A percentile compares a stretch with the other conserved stretches of the same genome.
Conservation (phyloP, 2,329 filamentous ascomycete species). For the Pseudocercospora pini-densiflorae region DNA sequence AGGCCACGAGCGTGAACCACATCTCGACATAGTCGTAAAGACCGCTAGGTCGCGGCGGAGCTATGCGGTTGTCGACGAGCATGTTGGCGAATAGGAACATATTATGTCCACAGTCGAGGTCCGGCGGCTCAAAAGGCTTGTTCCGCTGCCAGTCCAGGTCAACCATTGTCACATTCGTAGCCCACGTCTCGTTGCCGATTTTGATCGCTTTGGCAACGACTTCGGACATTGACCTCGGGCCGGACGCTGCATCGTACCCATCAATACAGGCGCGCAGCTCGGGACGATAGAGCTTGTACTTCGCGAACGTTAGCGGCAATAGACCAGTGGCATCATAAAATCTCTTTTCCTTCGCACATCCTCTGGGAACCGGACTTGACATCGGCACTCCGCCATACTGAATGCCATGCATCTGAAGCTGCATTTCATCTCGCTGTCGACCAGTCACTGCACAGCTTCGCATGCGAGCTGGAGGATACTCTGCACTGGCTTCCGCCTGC, state of each 20-base stretch:
- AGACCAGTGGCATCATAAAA: slow-evolving; percentile 18
- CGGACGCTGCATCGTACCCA: slow-evolving; percentile 9
- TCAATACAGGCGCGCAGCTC: background rate
- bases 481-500: slow-evolving; percentile 8
- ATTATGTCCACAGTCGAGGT: background rate
- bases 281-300: too few relatives aligned
- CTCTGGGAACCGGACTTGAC: background rate
- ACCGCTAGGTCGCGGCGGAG: slow-evolving; percentile 3
- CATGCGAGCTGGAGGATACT: slow-evolving; percentile 10
- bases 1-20: background rate
- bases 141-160: slow-evolving; percentile 19
- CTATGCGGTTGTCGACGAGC: background rate
- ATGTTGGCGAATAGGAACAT: slow-evolving; percentile 6
- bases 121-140: background rate
- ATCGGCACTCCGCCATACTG: background rate
- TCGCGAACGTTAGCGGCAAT: background rate
- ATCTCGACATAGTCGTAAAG: background rate
- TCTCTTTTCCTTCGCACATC: slow-evolving; percentile 17
- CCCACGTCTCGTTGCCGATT: slow-evolving; percentile 9
- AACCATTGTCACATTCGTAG: slow-evolving; percentile 19
- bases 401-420: background rate
- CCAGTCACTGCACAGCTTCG: background rate
- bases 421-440: background rate
- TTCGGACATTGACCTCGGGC: background rate
- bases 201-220: slow-evolving; percentile 3